Evolutionary conservation across 345 rosid species (phyloP).

Genomic region (Rubroshorea leprosula): DNA sequence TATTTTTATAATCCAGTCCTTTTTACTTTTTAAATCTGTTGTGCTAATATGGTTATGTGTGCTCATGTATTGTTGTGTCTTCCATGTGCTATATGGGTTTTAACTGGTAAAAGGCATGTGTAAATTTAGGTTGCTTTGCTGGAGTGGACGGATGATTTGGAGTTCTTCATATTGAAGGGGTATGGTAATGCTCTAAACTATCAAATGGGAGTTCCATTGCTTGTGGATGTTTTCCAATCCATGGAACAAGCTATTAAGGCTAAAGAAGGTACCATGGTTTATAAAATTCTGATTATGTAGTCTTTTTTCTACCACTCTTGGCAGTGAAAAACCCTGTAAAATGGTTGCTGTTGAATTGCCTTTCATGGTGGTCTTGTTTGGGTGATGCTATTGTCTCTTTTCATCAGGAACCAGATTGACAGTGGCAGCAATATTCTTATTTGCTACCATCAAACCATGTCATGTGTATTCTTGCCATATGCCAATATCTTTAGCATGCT

Average conservation of each 20-base stretch:
- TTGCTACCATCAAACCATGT: too few relatives aligned
- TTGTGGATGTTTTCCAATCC: conserved; percentile 73
- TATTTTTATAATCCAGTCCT: background rate
- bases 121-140: conserved; percentile 66
- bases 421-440: too few relatives aligned
- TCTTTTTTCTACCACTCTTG: background rate
- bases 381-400: background rate
- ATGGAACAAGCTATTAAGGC: conserved; percentile 87
- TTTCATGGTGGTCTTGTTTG: background rate
- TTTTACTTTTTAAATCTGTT: background rate
- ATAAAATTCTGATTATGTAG: background rate
- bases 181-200: conserved; percentile 82
- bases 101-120: conserved; percentile 6
- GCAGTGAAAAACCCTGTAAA: background rate
- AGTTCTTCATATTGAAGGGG: conserved; percentile 73
- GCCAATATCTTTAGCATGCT: too few relatives aligned
- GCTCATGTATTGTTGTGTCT: background rate
- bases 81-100: conserved; percentile 4
- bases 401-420: too few relatives aligned
- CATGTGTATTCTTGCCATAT: too few relatives aligned
- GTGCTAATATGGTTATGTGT: background rate
- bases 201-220: conserved; percentile 85
- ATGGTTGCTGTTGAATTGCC: background rate
- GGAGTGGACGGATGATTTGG: conserved; percentile 96
- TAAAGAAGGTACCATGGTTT: conserved; percentile 50